Percentiles rank a stretch among this genome's conserved stretches.
phyloP scores from a whole-genome alignment of 169 alveolate species.

The Cryptosporidium felis region DNA sequence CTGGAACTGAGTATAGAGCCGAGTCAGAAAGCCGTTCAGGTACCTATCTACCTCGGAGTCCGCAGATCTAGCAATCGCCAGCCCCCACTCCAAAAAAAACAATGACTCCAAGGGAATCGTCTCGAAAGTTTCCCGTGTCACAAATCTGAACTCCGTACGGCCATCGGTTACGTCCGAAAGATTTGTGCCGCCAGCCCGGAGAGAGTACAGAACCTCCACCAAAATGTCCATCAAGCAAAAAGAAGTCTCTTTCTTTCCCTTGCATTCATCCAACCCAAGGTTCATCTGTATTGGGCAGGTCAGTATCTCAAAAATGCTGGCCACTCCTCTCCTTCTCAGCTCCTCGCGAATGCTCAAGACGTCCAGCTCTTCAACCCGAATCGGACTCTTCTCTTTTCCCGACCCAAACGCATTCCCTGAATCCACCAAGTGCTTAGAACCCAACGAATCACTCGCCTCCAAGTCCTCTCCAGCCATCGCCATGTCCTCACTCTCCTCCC shows the following conservation, averaged over 20 bases:
- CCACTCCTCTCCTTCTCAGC: background rate
- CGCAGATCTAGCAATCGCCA: constrained; percentile 19
- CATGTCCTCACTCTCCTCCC: background rate
- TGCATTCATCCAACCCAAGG: background rate
- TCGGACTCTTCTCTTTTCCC: too few relatives aligned
- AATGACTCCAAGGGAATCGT: constrained; percentile 35
- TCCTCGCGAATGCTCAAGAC: background rate
- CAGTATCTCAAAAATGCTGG: constrained; percentile 6
- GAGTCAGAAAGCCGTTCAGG: background rate
- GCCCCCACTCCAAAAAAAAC: constrained; percentile 47
- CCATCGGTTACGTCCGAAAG: too few relatives aligned
- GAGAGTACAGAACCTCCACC: constrained; percentile 21
- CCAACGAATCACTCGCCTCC: too few relatives aligned
- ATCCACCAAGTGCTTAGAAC: too few relatives aligned
- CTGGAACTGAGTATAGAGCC: background rate
- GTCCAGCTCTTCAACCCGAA: background rate
- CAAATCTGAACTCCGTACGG: background rate
- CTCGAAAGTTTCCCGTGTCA: background rate
- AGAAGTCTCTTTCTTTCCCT: background rate
- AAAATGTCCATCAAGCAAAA: constrained; percentile 48
- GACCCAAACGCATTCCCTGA: too few relatives aligned
- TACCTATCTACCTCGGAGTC: background rate
- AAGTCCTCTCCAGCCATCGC: too few relatives aligned
- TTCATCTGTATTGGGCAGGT: background rate
- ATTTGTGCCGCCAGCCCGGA: background rate